phyloP scores from a whole-genome alignment of 75 land plant genomes.

The Sequoia sempervirens region DNA sequence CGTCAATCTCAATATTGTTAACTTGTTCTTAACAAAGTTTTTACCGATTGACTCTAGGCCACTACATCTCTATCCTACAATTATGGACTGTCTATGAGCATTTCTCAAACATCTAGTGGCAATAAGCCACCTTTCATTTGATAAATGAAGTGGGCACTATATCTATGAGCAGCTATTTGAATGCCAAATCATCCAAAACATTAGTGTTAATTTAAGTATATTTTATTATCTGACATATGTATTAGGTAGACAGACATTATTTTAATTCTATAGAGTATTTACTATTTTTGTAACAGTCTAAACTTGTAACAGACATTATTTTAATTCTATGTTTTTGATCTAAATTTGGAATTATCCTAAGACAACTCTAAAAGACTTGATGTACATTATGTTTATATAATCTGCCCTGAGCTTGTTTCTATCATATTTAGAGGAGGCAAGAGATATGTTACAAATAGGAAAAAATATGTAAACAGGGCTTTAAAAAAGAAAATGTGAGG shows the following conservation, averaged over 20 bases:
- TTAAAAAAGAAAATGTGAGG: neutral
- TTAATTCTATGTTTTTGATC: neutral
- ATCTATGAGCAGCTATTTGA: neutral
- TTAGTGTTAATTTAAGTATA: too few relatives aligned
- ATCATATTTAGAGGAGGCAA: neutral
- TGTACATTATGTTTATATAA: neutral
- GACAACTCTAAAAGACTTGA: neutral
- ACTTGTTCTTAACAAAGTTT: too few relatives aligned
- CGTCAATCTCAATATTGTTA: too few relatives aligned
- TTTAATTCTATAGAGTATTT: neutral
- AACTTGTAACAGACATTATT: too few relatives aligned
- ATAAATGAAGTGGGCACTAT: too few relatives aligned
- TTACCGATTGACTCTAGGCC: too few relatives aligned
- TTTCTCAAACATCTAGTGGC: too few relatives aligned
- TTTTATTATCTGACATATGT: neutral
- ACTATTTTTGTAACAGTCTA: too few relatives aligned
- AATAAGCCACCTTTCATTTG: too few relatives aligned
- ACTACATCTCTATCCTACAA: too few relatives aligned
- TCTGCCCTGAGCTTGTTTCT: neutral
- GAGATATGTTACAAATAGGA: neutral
- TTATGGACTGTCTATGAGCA: too few relatives aligned
- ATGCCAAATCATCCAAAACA: neutral
- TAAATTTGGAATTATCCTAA: too few relatives aligned
- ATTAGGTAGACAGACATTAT: neutral
- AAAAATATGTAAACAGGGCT: neutral